These are phyloP conservation scores for Eudorina sp. DNA, from an alignment of 139 green algal genomes.

Conservation along the genomic window DNA sequence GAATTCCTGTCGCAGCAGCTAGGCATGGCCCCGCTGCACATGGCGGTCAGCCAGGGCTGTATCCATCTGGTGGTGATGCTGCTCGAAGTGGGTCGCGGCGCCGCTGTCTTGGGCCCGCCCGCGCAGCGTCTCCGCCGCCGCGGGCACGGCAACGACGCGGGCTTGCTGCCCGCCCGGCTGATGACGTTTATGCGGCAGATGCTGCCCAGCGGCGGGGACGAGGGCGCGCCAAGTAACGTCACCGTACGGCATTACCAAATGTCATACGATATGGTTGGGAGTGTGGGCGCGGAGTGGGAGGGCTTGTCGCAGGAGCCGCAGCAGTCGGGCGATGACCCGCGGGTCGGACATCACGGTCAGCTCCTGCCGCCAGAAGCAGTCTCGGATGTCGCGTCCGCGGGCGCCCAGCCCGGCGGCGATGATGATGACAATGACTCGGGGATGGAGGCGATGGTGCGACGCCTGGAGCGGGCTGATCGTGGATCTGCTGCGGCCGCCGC, in stretches of 20 bases:
- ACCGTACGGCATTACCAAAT: not conserved
- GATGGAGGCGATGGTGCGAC: too few species aligned
- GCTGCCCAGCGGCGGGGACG: not conserved
- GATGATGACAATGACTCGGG: too few species aligned
- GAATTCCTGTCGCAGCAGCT: not conserved
- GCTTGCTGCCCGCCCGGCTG: conserved; percentile 4
- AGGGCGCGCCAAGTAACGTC: not conserved
- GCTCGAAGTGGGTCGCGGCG: conserved; percentile 27
- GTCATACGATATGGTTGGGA: not conserved
- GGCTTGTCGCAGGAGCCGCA: too few species aligned
- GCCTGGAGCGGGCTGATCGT: too few species aligned
- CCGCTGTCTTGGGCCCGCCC: not conserved
- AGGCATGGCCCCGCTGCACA: not conserved
- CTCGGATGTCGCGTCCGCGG: too few species aligned
- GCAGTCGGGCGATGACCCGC: too few species aligned
- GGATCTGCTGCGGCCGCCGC: too few species aligned
- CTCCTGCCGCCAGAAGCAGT: too few species aligned
- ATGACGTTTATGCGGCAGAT: conserved; percentile 6
- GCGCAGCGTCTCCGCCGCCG: not conserved
- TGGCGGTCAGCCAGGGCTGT: not conserved
- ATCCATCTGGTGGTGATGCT: conserved; percentile 15
- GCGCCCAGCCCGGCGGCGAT: too few species aligned
- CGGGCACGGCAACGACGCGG: not conserved
- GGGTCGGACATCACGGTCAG: too few species aligned
- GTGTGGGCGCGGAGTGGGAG: not conserved